Conservation (phyloP, 1,139 yeast genomes). For the Yamadazyma mexicana region DNA sequence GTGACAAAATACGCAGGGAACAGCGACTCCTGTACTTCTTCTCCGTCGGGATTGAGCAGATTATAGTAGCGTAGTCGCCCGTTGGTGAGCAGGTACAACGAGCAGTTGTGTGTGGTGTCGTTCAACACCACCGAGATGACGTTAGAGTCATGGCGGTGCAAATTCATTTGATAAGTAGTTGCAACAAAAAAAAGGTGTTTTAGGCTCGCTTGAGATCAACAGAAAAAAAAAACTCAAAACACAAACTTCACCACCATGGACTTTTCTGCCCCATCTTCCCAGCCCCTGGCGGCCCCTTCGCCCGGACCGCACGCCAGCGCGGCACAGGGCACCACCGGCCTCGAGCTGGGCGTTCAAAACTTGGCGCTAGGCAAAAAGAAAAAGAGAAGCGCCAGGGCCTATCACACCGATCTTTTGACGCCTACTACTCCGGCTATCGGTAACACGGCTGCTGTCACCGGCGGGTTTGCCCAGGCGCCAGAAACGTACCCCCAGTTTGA, state of each 20-base stretch:
- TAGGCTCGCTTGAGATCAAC: neutral
- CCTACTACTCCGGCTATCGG: neutral
- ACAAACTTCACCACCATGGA: neutral
- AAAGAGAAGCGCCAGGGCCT: conserved; percentile 49
- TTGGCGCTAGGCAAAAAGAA: conserved; percentile 19
- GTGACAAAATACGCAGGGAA: conserved; percentile 46
- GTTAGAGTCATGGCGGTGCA: neutral
- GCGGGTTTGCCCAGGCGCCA: no score
- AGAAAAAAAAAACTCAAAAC: neutral
- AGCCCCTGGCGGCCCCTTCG: neutral
- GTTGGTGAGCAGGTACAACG: conserved; percentile 36
- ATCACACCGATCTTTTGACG: conserved; percentile 23
- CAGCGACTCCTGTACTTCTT: conserved; percentile 7
- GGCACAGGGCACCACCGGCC: neutral
- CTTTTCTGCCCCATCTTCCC: neutral
- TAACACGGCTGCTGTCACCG: no score
- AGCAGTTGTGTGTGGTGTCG: conserved; percentile 31
- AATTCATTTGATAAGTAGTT: neutral
- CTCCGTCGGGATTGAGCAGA: neutral
- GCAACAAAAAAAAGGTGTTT: neutral
- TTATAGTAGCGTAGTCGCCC: conserved; percentile 24
- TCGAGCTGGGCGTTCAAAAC: conserved; percentile 6
- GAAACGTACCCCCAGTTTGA: no score
- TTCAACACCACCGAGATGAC: conserved; percentile 7
- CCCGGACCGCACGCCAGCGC: neutral